phyloP scores from a whole-genome alignment of 805 yeast species.

The Maudiozyma serrabonitensis region DNA sequence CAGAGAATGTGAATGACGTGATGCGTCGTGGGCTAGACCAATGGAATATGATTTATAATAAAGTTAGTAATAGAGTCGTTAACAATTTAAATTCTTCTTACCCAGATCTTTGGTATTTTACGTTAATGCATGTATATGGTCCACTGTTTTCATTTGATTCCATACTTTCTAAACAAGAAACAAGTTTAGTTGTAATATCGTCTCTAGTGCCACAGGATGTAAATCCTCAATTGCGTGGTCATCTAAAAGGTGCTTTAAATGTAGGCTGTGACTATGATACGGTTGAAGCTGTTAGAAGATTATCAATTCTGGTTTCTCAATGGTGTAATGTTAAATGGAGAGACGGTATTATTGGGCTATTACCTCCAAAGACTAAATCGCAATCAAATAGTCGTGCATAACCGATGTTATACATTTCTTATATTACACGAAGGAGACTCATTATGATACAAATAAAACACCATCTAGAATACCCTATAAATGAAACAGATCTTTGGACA shows the following conservation, averaged over 20 bases:
- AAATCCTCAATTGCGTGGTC: conserved; percentile 87
- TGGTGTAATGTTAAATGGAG: conserved; percentile 70
- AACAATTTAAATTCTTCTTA: conserved; percentile 63
- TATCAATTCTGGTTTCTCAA: conserved; percentile 55
- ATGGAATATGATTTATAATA: conserved; percentile 70
- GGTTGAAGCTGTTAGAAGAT: conserved; percentile 45
- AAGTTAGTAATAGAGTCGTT: conserved; percentile 58
- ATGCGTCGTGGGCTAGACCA: conserved; percentile 46
- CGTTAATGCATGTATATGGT: conserved; percentile 64
- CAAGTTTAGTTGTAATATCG: conserved; percentile 68
- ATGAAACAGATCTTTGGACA: no score
- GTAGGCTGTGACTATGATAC: conserved; percentile 63
- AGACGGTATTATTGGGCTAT: conserved; percentile 25
- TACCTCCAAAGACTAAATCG: conserved; percentile 3
- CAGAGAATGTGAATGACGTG: conserved; percentile 6
- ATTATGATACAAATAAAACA: no score
- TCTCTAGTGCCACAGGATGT: conserved; percentile 87
- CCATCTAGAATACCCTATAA: no score
- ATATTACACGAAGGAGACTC: no score
- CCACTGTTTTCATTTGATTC: conserved; percentile 64
- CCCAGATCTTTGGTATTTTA: conserved; percentile 75
- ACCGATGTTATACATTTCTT: no score
- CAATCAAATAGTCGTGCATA: no score
- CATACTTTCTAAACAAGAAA: conserved; percentile 54
- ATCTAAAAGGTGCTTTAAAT: conserved; percentile 75